Evolutionary conservation across 1,284 basidiomycete species (phyloP).

Genomic region (Rhodofomes roseus): DNA sequence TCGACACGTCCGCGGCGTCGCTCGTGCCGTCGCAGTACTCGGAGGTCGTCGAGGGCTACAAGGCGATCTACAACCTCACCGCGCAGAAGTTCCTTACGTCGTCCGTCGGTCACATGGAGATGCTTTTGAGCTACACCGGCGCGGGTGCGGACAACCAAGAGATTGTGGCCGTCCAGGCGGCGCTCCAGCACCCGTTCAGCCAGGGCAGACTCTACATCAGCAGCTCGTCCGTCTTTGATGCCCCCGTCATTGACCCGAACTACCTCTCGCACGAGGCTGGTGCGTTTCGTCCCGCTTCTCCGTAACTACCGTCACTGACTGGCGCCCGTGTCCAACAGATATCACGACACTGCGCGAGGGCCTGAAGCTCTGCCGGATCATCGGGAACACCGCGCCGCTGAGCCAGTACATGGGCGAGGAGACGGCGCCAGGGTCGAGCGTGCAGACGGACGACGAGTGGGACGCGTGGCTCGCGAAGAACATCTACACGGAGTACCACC

Average conservation of each 20-base stretch:
- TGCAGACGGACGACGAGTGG: conserved; percentile 42
- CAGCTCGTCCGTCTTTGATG: conserved; percentile 48
- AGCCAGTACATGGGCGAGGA: conserved; percentile 32
- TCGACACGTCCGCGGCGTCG: conserved; percentile 33
- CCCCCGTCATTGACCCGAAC: conserved; percentile 58
- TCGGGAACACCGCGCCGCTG: conserved; percentile 40
- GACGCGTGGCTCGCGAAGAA: conserved; percentile 39
- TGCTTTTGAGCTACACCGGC: conserved; percentile 56
- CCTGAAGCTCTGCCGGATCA: conserved; percentile 46
- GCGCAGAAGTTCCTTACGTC: conserved; percentile 40
- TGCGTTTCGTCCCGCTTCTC: conserved; percentile 15
- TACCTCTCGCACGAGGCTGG: conserved; percentile 54
- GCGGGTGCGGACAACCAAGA: conserved; percentile 33
- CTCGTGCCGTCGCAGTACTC: conserved; percentile 45
- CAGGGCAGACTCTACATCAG: conserved; percentile 41
- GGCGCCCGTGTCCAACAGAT: conserved; percentile 32
- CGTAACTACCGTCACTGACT: background rate
- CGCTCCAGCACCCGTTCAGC: conserved; percentile 63
- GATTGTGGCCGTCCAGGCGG: conserved; percentile 56
- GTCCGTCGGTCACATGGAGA: conserved; percentile 54
- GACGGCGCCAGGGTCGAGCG: conserved; percentile 35
- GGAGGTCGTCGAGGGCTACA: conserved; percentile 58
- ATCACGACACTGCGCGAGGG: conserved; percentile 52
- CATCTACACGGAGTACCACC: conserved; percentile 51
- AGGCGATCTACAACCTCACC: conserved; percentile 53